Evolutionary conservation across 2,329 filamentous ascomycete species (phyloP).

Genomic region (Hortaea sp.): DNA sequence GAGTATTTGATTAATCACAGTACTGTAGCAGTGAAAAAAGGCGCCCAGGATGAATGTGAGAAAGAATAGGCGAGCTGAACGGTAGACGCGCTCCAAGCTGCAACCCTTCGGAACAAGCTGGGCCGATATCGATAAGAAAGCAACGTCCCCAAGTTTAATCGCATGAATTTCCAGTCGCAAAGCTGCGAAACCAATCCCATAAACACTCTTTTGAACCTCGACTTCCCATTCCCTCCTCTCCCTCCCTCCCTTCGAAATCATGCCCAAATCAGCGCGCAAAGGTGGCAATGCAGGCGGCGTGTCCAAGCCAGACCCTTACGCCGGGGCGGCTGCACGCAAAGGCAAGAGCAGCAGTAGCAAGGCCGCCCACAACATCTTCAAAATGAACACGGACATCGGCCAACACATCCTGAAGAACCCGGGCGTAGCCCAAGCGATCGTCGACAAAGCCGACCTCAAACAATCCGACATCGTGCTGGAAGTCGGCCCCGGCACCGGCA

Average conservation of each 20-base stretch:
- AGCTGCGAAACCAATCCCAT: not conserved
- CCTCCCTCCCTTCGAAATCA: slow-evolving; percentile 9
- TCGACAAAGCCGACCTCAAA: slow-evolving; percentile 79
- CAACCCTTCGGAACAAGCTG: too few species aligned
- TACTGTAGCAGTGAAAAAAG: too few species aligned
- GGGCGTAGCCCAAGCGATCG: slow-evolving; percentile 70
- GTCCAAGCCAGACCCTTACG: slow-evolving; percentile 33
- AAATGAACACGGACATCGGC: slow-evolving; percentile 88
- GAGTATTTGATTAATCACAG: too few species aligned
- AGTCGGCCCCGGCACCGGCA: slow-evolving; percentile 82
- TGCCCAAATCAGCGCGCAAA: slow-evolving; percentile 35
- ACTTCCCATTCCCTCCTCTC: too few species aligned
- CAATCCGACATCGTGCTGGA: slow-evolving; percentile 84
- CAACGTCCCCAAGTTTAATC: not conserved
- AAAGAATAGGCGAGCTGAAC: too few species aligned
- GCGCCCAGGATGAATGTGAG: too few species aligned
- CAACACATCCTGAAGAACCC: slow-evolving; percentile 91
- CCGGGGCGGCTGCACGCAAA: slow-evolving; percentile 36
- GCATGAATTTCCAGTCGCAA: not conserved
- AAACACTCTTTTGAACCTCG: too few species aligned
- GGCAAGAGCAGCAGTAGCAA: slow-evolving; percentile 24
- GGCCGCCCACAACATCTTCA: slow-evolving; percentile 76
- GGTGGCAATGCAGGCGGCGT: slow-evolving; percentile 27
- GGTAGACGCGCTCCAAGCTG: too few species aligned
- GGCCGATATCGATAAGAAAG: not conserved